phyloP scores from a whole-genome alignment of 306 rosid genomes.

The Herpetospermum pedunculosum region DNA sequence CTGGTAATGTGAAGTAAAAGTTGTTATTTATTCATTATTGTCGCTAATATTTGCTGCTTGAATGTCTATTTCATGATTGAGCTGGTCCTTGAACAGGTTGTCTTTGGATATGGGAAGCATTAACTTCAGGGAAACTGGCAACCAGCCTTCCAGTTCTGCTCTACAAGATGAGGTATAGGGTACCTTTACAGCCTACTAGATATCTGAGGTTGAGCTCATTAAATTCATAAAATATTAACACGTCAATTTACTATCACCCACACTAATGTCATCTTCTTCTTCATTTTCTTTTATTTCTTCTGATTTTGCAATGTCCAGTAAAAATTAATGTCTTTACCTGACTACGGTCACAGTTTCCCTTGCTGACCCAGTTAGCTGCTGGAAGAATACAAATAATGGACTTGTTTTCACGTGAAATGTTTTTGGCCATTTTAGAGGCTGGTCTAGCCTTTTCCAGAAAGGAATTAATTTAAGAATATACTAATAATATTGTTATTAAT shows the following conservation, averaged over 20 bases:
- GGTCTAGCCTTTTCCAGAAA: background rate
- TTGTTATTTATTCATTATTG: background rate
- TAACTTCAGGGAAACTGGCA: slow-evolving; percentile 45
- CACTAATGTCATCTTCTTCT: background rate
- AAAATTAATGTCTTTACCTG: background rate
- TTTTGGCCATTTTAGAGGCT: background rate
- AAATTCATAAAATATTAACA: background rate
- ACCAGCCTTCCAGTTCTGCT: slow-evolving; percentile 39
- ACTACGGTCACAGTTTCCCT: background rate
- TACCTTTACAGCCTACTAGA: background rate
- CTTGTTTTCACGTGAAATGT: background rate
- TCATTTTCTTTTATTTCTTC: background rate
- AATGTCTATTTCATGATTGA: slow-evolving; percentile 11
- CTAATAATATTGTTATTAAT: too few relatives aligned
- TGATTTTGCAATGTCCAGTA: background rate
- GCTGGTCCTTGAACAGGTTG: slow-evolving; percentile 41
- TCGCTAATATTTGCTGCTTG: background rate
- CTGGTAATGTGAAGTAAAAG: background rate
- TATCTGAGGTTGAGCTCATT: background rate
- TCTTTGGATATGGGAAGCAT: slow-evolving; percentile 76
- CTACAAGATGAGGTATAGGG: slow-evolving; percentile 79
- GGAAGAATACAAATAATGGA: background rate
- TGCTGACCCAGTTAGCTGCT: background rate
- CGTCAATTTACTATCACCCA: background rate
- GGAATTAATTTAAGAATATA: too few relatives aligned